Percentiles rank a stretch among this genome's conserved stretches.
These are phyloP conservation scores for Cerrena zonata DNA, from an alignment of 1,284 basidiomycete genomes.

Conservation along the genomic window DNA sequence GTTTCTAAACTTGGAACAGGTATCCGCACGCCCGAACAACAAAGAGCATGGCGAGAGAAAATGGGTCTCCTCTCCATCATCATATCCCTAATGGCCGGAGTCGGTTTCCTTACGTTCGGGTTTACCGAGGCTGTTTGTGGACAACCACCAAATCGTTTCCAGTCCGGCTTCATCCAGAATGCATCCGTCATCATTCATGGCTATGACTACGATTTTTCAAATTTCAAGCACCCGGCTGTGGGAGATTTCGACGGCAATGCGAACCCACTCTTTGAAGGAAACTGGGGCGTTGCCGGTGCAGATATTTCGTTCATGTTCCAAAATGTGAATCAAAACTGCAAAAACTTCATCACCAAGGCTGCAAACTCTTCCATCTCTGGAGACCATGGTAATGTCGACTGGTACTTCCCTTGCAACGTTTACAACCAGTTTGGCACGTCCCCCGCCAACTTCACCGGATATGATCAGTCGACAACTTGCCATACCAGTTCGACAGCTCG, in stretches of 20 bases:
- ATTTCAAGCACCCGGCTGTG: constrained; percentile 76
- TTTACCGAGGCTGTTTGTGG: constrained; percentile 95
- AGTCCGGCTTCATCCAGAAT: constrained; percentile 71
- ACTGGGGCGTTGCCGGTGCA: constrained; percentile 75
- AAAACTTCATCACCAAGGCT: constrained; percentile 70
- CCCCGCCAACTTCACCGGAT: constrained; percentile 63
- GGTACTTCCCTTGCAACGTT: constrained; percentile 96
- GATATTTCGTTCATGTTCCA: constrained; percentile 95
- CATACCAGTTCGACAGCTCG: constrained; percentile 62
- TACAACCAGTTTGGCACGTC: constrained; percentile 69
- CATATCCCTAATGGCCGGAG: constrained; percentile 76
- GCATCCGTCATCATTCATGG: constrained; percentile 91
- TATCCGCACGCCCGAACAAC: constrained; percentile 86
- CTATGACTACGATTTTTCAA: constrained; percentile 84
- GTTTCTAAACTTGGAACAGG: constrained; percentile 40
- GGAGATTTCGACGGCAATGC: constrained; percentile 69
- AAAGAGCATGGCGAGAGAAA: constrained; percentile 97
- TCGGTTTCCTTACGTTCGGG: constrained; percentile 99
- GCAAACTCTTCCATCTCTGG: constrained; percentile 62
- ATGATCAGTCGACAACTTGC: constrained; percentile 63
- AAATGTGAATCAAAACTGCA: constrained; percentile 79
- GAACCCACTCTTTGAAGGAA: constrained; percentile 78
- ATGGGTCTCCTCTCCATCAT: constrained; percentile 89
- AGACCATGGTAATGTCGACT: constrained; percentile 53
- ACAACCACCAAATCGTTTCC: constrained; percentile 73